Conservation (phyloP, 768 basidiomycete genomes). For the Phylloporus rhodoxanthus region DNA sequence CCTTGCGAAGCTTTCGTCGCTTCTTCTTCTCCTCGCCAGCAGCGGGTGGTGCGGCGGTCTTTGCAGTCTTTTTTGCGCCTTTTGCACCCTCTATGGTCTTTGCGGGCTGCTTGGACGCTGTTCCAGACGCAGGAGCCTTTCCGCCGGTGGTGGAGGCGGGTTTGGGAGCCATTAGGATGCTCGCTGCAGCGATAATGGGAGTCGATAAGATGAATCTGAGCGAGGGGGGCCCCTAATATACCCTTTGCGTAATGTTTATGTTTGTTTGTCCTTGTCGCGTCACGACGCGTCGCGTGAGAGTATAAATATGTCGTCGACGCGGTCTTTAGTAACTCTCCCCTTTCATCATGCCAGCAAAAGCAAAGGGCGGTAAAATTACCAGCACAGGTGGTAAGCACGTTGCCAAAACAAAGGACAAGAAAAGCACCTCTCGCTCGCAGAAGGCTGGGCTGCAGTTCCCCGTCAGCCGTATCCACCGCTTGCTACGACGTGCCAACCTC, state of each 20-base stretch:
- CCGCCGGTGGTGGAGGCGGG: slow-evolving; percentile 64
- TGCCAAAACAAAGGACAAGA: slow-evolving; percentile 48
- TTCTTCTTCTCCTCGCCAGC: slow-evolving; percentile 81
- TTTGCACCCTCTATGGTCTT: slow-evolving; percentile 51
- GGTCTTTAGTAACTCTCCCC: background rate
- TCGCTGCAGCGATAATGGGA: slow-evolving; percentile 10
- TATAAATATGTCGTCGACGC: slow-evolving; percentile 21
- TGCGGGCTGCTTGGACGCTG: slow-evolving; percentile 60
- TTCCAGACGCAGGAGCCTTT: slow-evolving; percentile 57
- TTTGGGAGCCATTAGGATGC: slow-evolving; percentile 48
- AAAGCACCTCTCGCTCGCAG: slow-evolving; percentile 67
- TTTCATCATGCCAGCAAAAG: slow-evolving; percentile 26
- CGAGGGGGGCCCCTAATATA: slow-evolving; percentile 32
- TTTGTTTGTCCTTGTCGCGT: slow-evolving; percentile 30
- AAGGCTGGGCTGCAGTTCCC: slow-evolving; percentile 82
- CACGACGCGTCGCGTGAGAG: slow-evolving; percentile 33
- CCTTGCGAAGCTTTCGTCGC: slow-evolving; percentile 79
- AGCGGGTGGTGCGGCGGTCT: slow-evolving; percentile 45
- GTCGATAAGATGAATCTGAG: slow-evolving; percentile 10
- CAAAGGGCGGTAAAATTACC: slow-evolving; percentile 21
- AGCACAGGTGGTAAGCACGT: slow-evolving; percentile 34
- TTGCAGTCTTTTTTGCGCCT: slow-evolving; percentile 74
- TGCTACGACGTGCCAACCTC: slow-evolving; percentile 81
- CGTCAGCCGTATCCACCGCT: slow-evolving; percentile 87
- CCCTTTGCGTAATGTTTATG: slow-evolving; percentile 26